phyloP scores from a whole-genome alignment of 2,329 filamentous ascomycete genomes.

The Aspergillus arachidicola region DNA sequence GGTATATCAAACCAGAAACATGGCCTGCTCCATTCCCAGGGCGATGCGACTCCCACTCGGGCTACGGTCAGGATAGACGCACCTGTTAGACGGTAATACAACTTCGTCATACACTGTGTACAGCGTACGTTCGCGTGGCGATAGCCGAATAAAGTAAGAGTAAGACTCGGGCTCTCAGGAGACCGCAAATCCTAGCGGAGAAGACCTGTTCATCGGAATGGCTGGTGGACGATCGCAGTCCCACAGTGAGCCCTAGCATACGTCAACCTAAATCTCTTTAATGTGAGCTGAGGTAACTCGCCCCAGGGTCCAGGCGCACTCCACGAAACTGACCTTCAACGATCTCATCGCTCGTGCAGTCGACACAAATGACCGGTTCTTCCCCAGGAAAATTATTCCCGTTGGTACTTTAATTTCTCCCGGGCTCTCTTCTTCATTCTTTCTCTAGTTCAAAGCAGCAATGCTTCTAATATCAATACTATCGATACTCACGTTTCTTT shows the following conservation, averaged over 20 bases:
- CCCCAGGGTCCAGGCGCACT: constrained; percentile 2
- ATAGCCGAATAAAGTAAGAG: background rate
- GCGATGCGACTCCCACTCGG: background rate
- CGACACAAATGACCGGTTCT: constrained; percentile 4
- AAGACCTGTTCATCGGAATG: constrained; percentile 4
- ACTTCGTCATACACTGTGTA: background rate
- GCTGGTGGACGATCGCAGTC: constrained; percentile 1
- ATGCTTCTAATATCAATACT: constrained; percentile 4
- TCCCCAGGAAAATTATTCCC: background rate
- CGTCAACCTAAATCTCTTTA: constrained; percentile 4
- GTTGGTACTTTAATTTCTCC: background rate
- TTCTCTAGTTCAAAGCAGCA: background rate
- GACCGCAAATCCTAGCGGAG: background rate
- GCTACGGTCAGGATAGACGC: background rate
- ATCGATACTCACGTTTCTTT: background rate
- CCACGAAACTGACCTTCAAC: background rate
- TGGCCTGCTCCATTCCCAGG: background rate
- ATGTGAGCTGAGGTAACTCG: background rate
- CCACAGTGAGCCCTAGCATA: constrained; percentile 1
- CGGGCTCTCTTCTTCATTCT: background rate
- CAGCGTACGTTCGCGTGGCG: background rate
- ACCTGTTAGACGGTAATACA: background rate
- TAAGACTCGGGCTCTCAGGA: background rate
- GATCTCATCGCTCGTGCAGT: constrained; percentile 5
- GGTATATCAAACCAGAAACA: background rate